Conservation (phyloP, 345 rosid genomes). For the Eucalyptus shirleyi region DNA sequence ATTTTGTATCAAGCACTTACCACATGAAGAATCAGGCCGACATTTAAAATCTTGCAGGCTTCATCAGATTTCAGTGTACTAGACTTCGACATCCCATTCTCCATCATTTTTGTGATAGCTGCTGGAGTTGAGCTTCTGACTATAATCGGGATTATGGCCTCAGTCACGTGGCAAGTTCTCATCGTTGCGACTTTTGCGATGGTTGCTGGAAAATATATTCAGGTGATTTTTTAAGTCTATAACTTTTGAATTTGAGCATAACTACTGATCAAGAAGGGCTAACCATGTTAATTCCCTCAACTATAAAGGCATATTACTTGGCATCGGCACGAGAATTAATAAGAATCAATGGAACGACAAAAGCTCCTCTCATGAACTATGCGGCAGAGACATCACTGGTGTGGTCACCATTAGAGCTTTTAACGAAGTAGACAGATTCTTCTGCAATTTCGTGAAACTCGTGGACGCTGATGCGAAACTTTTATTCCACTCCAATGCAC, state of each 20-base stretch:
- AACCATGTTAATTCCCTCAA: neutral
- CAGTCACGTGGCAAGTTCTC: conserved; percentile 78
- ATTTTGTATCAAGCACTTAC: neutral
- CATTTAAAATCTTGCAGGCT: conserved; percentile 19
- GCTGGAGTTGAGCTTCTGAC: conserved; percentile 25
- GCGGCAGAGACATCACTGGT: conserved; percentile 88
- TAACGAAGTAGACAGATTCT: conserved; percentile 50
- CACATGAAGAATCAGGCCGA: neutral
- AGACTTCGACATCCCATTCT: conserved; percentile 54
- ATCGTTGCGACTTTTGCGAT: conserved; percentile 44
- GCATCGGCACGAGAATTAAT: conserved; percentile 75
- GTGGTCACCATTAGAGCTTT: conserved; percentile 83
- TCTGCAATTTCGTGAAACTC: conserved; percentile 36
- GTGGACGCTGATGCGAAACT: conserved; percentile 67
- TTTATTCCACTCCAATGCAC: conserved; percentile 67
- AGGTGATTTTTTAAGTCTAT: conserved; percentile 15
- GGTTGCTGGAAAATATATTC: conserved; percentile 37
- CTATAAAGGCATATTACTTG: conserved; percentile 51
- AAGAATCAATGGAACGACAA: conserved; percentile 84
- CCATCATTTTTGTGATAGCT: conserved; percentile 21
- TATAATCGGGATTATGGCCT: conserved; percentile 39
- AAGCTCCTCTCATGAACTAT: conserved; percentile 87
- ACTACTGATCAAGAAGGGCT: neutral
- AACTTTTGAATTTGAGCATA: neutral
- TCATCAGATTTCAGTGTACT: conserved; percentile 66